A percentile compares a stretch with the other conserved stretches of the same genome.
Evolutionary conservation across 108 stramenopile genomes (phyloP).

Genomic region (Cyclostephanos invisitatus): DNA sequence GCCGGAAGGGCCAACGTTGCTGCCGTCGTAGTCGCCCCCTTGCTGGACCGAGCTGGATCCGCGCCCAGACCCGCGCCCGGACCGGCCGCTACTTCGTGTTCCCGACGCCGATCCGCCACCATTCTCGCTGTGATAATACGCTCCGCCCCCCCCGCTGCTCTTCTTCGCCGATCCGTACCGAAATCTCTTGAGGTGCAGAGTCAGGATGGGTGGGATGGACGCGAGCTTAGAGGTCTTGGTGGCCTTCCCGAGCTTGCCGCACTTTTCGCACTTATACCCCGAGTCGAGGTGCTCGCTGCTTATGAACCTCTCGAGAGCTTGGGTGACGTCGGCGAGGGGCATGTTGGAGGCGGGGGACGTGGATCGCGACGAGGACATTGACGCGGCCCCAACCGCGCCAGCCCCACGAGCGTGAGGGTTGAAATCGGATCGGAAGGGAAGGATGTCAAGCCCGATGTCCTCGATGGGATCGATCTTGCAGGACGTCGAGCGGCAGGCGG

Average conservation of each 20-base stretch:
- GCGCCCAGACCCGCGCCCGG: conserved; percentile 2
- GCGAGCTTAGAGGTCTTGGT: conserved; percentile 83
- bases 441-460: conserved; percentile 87
- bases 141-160: neutral
- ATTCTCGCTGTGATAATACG: conserved; percentile 11
- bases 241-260: conserved; percentile 79
- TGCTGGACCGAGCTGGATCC: conserved; percentile 8
- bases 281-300: conserved; percentile 75
- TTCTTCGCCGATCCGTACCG: conserved; percentile 62
- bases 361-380: conserved; percentile 29
- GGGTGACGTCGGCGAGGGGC: conserved; percentile 58
- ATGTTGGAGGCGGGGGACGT: conserved; percentile 42
- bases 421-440: conserved; percentile 31
- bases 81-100: conserved; percentile 10
- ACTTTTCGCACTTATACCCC: conserved; percentile 88
- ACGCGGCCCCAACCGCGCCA: conserved; percentile 6
- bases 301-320: conserved; percentile 78
- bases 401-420: neutral
- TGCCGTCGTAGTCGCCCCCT: neutral
- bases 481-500: conserved; percentile 60
- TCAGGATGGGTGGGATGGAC: conserved; percentile 85
- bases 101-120: conserved; percentile 4
- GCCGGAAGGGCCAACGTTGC: conserved; percentile 66
- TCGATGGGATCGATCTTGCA: conserved; percentile 88
- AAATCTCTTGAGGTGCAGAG: conserved; percentile 86